These are phyloP conservation scores for Ochromonas danica DNA, from an alignment of 108 stramenopile species.

Conservation along the genomic window DNA sequence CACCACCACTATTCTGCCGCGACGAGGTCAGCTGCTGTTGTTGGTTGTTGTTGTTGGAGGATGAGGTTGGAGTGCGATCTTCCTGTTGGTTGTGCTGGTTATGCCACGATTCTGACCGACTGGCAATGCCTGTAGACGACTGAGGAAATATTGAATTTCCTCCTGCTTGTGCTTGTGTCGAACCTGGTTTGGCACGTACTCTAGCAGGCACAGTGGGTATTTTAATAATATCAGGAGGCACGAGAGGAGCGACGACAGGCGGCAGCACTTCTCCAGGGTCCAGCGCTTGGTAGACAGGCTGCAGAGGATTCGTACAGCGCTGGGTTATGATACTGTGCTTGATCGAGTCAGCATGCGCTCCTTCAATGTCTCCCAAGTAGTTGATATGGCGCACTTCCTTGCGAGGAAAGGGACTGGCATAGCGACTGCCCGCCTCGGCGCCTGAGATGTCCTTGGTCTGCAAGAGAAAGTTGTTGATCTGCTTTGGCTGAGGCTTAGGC, in stretches of 20 bases:
- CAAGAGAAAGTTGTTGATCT: constrained; percentile 38
- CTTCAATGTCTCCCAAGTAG: constrained; percentile 61
- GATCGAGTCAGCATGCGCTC: constrained; percentile 57
- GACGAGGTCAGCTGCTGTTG: too few species aligned
- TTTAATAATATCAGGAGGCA: background rate
- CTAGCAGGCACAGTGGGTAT: background rate
- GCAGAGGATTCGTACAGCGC: constrained; percentile 47
- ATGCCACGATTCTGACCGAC: too few species aligned
- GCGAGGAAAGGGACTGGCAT: constrained; percentile 48
- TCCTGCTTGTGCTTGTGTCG: too few species aligned
- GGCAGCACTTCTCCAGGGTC: constrained; percentile 46
- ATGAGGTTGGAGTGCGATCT: too few species aligned
- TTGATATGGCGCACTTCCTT: constrained; percentile 63
- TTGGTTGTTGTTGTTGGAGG: too few species aligned
- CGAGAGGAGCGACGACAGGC: background rate
- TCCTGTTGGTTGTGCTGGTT: too few species aligned
- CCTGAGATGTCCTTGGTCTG: constrained; percentile 59
- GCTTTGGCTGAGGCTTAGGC: constrained; percentile 45
- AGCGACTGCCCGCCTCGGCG: constrained; percentile 48
- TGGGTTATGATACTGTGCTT: constrained; percentile 54
- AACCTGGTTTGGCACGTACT: too few species aligned
- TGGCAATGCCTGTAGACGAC: too few species aligned
- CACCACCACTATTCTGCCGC: too few species aligned
- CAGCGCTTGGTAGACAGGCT: constrained; percentile 50
- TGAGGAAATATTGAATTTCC: too few species aligned